phyloP scores from a whole-genome alignment of 768 basidiomycete species.

The Russula foetens region DNA sequence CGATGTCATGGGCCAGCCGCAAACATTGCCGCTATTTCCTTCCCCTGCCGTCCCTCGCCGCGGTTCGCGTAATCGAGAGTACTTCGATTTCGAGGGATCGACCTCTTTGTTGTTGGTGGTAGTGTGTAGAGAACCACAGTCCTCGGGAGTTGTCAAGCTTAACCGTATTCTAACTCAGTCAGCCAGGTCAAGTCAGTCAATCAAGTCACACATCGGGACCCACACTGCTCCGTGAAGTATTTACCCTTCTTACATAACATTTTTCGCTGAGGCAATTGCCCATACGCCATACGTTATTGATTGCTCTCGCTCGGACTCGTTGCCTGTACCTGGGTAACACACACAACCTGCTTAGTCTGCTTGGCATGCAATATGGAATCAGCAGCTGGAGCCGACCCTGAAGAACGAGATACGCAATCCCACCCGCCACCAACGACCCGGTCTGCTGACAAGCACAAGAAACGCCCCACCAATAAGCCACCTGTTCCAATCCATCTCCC shows the following conservation, averaged over 20 bases:
- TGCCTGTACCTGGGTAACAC: conserved; percentile 9
- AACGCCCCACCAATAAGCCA: conserved; percentile 16
- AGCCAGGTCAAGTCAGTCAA: neutral
- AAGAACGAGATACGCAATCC: conserved; percentile 8
- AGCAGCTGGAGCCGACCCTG: conserved; percentile 9
- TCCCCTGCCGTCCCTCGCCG: neutral
- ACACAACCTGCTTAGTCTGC: conserved; percentile 2
- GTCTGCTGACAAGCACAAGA: conserved; percentile 17
- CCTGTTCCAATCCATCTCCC: conserved; percentile 8
- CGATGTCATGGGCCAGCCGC: neutral
- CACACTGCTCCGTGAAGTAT: conserved; percentile 11
- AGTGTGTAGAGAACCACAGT: neutral
- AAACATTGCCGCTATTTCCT: neutral
- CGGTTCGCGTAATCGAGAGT: neutral
- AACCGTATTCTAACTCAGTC: neutral
- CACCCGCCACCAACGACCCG: conserved; percentile 10
- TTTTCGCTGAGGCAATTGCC: neutral
- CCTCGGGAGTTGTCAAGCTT: neutral
- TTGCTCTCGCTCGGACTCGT: neutral
- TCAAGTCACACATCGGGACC: conserved; percentile 3
- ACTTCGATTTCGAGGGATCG: neutral
- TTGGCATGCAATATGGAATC: conserved; percentile 9
- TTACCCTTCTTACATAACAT: conserved; percentile 13
- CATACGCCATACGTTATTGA: neutral
- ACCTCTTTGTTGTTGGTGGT: neutral